Base-by-base conservation (phyloP, 768 basidiomycete genomes). In the Lepiota venenata region DNA sequence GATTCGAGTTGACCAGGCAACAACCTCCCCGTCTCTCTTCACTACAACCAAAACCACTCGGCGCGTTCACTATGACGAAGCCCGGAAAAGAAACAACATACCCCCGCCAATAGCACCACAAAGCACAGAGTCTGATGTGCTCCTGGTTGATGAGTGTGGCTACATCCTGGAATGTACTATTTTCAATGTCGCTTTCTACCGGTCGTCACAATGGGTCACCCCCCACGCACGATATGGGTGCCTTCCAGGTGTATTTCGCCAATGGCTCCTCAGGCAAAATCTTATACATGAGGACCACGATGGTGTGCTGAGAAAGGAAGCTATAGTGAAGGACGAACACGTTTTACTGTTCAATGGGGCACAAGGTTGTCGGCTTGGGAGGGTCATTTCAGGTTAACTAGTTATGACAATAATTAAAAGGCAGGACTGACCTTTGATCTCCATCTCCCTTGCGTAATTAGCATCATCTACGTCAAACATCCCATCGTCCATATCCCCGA, bases 401-500 rank as follows among this genome's bases (percentile, higher is more conserved):
- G 8, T 32, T 32, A 8, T 32, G 32, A 32, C 32, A 32, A 32
- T 32, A 11, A 8, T 32, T 11, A 32, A 9, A 40, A 25, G 21
- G 40, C 47, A 50, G 36, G 51, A 32, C 21, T 25, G 46, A 50
- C 52, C 55, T 16, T 56, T 44, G 20, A 32, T 52, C 55, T 73
- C 75, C 47, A 77, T 70, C 14, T 78, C 76, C 76, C 80, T 79
- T 40, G 57, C 56, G 29, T 73, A 72, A 18, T 80, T 79, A 29
- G 75, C 72, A 4, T 68, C 63, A 18, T 71, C 73, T 21, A 67
- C 75, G 59, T 75, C 78, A 51, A 88, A 81, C 69, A 88, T 77
- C 21, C 87, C 88, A 58, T 81, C 86, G 63, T 92, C 91, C 91
- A 93, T 93, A 74, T 93, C 91, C 14, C 81, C 82, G 27, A 93